Conservation (phyloP, 2,329 filamentous ascomycete genomes). For the Sclerotinia sclerotiorum region DNA sequence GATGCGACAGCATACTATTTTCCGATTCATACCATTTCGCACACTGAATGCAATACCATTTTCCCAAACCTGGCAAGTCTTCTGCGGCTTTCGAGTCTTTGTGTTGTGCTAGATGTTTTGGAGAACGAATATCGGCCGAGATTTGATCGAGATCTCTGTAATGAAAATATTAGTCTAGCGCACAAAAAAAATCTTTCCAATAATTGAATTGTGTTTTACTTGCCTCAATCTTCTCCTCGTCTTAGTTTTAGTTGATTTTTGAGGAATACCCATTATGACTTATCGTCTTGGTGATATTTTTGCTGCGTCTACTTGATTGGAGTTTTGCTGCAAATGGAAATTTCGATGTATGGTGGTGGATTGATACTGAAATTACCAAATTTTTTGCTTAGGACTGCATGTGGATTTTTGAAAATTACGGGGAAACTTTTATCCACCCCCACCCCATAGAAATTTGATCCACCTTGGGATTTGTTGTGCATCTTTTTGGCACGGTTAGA, state of each 20-base stretch:
- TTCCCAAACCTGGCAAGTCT: slow-evolving; percentile 83
- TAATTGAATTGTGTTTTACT: neutral
- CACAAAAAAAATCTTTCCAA: neutral
- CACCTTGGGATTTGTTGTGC: slow-evolving; percentile 1
- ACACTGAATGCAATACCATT: slow-evolving; percentile 87
- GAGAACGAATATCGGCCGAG: slow-evolving; percentile 74
- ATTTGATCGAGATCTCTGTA: slow-evolving; percentile 89
- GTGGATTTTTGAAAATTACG: neutral
- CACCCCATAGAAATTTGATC: neutral
- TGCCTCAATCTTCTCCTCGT: slow-evolving; percentile 71
- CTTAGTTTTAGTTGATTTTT: slow-evolving; percentile 68
- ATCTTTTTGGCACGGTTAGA: slow-evolving; percentile 11
- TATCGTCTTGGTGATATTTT: neutral
- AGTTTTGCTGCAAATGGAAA: slow-evolving; percentile 7
- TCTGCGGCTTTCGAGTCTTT: slow-evolving; percentile 77
- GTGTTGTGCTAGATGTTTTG: slow-evolving; percentile 77
- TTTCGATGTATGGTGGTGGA: slow-evolving; percentile 2
- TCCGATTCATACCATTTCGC: slow-evolving; percentile 95
- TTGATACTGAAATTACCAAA: neutral
- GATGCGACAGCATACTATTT: slow-evolving; percentile 70
- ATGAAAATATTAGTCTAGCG: slow-evolving; percentile 25
- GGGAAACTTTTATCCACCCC: neutral
- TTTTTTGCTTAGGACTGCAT: neutral
- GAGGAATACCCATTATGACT: slow-evolving; percentile 62
- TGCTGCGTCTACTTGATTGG: neutral